Percentiles rank a stretch among this genome's conserved stretches.
These are phyloP conservation scores for Pleoardoris graminearum DNA, from an alignment of 2,329 filamentous ascomycete genomes.

Conservation along the genomic window DNA sequence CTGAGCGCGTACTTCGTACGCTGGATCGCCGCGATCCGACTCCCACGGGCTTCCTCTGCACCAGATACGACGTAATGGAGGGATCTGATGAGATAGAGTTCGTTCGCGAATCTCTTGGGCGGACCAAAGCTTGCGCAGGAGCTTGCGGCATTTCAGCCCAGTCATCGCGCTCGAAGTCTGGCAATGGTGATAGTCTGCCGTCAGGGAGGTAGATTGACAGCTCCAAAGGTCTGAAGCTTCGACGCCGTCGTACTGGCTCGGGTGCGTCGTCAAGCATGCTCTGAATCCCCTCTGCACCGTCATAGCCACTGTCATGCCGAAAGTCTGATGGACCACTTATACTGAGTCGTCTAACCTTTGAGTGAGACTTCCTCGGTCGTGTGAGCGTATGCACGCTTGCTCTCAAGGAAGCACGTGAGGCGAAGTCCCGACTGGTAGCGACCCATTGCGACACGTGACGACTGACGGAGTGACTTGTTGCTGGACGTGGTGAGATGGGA, in stretches of 20 bases:
- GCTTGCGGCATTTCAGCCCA: conserved; percentile 36
- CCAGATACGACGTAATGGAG: conserved; percentile 29
- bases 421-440: conserved; percentile 38
- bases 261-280: conserved; percentile 39
- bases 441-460: conserved; percentile 45
- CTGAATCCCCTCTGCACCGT: conserved; percentile 34
- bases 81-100: conserved; percentile 32
- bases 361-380: conserved; percentile 20
- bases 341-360: conserved; percentile 27
- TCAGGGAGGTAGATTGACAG: conserved; percentile 45
- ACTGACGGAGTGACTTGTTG: conserved; percentile 41
- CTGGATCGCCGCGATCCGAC: conserved; percentile 34
- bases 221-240: conserved; percentile 45
- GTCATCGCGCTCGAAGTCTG: conserved; percentile 40
- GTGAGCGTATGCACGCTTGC: conserved; percentile 38
- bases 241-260: conserved; percentile 35
- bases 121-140: conserved; percentile 40
- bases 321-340: conserved; percentile 45
- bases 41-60: conserved; percentile 41
- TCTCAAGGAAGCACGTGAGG: conserved; percentile 40
- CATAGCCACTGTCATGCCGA: conserved; percentile 37
- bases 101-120: conserved; percentile 34
- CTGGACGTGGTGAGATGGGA: conserved; percentile 34
- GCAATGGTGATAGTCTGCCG: conserved; percentile 44
- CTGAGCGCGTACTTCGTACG: conserved; percentile 28